Evolutionary conservation across 106 monocot genomes (phyloP).

Genomic region (Dendrobium chrysotoxum): DNA sequence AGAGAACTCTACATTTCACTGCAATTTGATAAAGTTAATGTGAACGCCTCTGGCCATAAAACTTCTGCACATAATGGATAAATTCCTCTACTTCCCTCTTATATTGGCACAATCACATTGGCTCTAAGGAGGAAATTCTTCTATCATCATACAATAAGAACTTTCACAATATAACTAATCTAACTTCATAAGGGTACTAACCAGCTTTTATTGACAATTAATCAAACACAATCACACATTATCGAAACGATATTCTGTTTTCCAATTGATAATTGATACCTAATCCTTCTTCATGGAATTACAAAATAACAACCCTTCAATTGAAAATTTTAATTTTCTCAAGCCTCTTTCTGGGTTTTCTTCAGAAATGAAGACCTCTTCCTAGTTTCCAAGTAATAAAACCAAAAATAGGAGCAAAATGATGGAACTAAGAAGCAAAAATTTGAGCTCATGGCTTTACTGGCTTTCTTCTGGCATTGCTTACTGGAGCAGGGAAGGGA

Average conservation of each 20-base stretch:
- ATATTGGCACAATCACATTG: no score
- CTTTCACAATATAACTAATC: no score
- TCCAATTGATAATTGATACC: not conserved
- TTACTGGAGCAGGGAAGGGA: not conserved
- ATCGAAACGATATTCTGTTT: not conserved
- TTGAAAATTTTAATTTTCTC: not conserved
- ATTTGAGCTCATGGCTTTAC: not conserved
- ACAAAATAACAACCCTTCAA: not conserved
- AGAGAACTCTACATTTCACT: no score
- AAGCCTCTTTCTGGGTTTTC: not conserved
- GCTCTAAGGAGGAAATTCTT: no score
- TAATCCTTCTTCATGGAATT: not conserved
- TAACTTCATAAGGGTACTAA: no score
- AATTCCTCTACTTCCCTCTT: no score
- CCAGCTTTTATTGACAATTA: not conserved
- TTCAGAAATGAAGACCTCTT: not conserved
- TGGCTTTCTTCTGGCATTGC: not conserved
- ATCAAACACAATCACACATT: not conserved
- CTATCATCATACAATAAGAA: no score
- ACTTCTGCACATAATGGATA: no score
- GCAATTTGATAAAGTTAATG: no score
- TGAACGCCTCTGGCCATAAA: no score
- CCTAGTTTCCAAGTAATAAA: not conserved
- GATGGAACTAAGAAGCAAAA: not conserved
- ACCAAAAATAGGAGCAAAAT: conserved; percentile 4